Conservation (phyloP, 2,329 filamentous ascomycete genomes). For the Aureobasidium pullulans region DNA sequence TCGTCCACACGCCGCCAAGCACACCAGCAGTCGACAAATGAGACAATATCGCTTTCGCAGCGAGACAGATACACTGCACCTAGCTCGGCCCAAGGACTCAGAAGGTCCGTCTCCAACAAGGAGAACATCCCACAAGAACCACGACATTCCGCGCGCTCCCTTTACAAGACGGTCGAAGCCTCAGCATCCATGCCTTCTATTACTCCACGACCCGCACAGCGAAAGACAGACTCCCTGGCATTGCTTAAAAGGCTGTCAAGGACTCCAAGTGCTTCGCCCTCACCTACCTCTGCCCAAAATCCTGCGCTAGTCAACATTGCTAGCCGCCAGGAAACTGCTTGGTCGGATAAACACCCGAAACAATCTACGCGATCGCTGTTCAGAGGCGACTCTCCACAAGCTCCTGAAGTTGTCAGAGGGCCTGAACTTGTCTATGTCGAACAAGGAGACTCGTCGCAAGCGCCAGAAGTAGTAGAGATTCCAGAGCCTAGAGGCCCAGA, state of each 20-base stretch:
- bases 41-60: neutral
- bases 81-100: slow-evolving; percentile 11
- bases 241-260: slow-evolving; percentile 39
- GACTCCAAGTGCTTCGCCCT: slow-evolving; percentile 39
- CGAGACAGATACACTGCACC: neutral
- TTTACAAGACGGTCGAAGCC: slow-evolving; percentile 29
- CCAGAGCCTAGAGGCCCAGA: neutral
- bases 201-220: slow-evolving; percentile 18
- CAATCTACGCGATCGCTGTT: neutral
- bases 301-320: neutral
- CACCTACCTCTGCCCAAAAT: slow-evolving; percentile 26
- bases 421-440: neutral
- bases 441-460: slow-evolving; percentile 13
- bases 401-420: slow-evolving; percentile 3
- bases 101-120: slow-evolving; percentile 22
- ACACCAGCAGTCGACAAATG: neutral
- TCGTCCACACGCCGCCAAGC: neutral
- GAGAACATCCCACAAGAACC: slow-evolving; percentile 22
- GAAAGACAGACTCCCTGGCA: slow-evolving; percentile 38
- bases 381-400: neutral
- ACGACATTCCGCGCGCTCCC: slow-evolving; percentile 8
- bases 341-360: slow-evolving; percentile 7
- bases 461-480: slow-evolving; percentile 12
- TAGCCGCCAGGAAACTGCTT: neutral
- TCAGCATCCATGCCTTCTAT: slow-evolving; percentile 16